phyloP scores from a whole-genome alignment of 108 stramenopile genomes.

The Fragilariopsis cylindrus region DNA sequence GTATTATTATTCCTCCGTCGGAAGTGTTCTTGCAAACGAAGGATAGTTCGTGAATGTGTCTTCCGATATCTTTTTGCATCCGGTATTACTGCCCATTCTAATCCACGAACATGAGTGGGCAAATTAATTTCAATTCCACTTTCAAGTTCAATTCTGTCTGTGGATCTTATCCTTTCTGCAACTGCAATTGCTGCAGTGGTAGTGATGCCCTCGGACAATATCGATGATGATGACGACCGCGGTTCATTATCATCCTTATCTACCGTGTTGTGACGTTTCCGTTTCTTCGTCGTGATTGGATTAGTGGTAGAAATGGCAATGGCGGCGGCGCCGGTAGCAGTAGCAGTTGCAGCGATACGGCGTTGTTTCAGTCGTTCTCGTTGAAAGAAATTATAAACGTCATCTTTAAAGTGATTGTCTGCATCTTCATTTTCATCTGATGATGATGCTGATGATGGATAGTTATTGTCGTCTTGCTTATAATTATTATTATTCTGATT shows the following conservation, averaged over 20 bases:
- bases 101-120: constrained; percentile 23
- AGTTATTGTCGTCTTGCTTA: constrained; percentile 11
- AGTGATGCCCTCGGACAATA: background rate
- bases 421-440: background rate
- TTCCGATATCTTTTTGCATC: constrained; percentile 30
- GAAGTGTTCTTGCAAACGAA: constrained; percentile 19
- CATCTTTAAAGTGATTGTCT: constrained; percentile 10
- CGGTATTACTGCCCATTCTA: constrained; percentile 36
- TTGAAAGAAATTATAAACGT: constrained; percentile 10
- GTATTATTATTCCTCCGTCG: background rate
- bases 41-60: constrained; percentile 21
- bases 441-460: background rate
- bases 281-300: background rate
- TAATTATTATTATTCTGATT: too few species aligned
- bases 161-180: background rate
- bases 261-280: background rate
- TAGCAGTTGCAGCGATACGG: background rate
- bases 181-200: background rate
- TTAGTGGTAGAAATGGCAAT: background rate
- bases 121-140: constrained; percentile 10
- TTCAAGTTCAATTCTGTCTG: background rate
- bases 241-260: background rate
- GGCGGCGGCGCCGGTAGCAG: background rate
- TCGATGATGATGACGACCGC: background rate
- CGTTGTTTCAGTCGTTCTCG: background rate